Evolutionary conservation across 1,284 basidiomycete species (phyloP).

Genomic region (Anthracocystis setariae): DNA sequence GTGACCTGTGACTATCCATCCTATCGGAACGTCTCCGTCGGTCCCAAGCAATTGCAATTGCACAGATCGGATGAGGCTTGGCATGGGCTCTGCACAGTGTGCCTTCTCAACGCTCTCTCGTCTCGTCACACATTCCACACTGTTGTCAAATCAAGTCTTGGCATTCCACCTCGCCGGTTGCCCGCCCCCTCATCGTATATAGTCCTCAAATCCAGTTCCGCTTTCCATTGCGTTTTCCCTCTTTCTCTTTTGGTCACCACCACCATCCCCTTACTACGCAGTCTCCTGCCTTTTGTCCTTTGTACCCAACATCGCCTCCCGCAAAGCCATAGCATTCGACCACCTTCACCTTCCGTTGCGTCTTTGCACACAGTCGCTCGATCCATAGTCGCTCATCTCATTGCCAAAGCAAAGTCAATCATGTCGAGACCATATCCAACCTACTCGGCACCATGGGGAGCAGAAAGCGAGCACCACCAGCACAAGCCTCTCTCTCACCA

Average conservation of each 20-base stretch:
- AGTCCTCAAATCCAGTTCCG: constrained; percentile 2
- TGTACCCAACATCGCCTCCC: neutral
- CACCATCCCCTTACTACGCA: constrained; percentile 4
- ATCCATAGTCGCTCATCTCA: neutral
- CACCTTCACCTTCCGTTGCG: neutral
- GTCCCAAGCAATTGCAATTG: too few relatives aligned
- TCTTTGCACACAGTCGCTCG: neutral
- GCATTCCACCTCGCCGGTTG: constrained; percentile 33
- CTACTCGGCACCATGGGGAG: constrained; percentile 31
- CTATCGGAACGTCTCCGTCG: too few relatives aligned
- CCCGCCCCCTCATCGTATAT: constrained; percentile 23
- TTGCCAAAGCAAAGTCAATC: constrained; percentile 5
- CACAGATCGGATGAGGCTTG: neutral
- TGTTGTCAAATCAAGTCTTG: constrained; percentile 15
- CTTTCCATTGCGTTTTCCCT: constrained; percentile 4
- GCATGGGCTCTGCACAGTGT: neutral
- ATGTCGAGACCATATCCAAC: constrained; percentile 41
- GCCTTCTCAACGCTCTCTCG: too few relatives aligned
- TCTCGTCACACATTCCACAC: too few relatives aligned
- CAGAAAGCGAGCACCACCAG: constrained; percentile 27
- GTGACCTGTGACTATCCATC: too few relatives aligned
- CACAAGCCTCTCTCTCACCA: constrained; percentile 14
- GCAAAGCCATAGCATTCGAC: neutral
- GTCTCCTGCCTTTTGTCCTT: neutral
- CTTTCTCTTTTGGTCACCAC: constrained; percentile 17